These are phyloP conservation scores for Candida krabiensis DNA, from an alignment of 805 yeast genomes.

Conservation along the genomic window DNA sequence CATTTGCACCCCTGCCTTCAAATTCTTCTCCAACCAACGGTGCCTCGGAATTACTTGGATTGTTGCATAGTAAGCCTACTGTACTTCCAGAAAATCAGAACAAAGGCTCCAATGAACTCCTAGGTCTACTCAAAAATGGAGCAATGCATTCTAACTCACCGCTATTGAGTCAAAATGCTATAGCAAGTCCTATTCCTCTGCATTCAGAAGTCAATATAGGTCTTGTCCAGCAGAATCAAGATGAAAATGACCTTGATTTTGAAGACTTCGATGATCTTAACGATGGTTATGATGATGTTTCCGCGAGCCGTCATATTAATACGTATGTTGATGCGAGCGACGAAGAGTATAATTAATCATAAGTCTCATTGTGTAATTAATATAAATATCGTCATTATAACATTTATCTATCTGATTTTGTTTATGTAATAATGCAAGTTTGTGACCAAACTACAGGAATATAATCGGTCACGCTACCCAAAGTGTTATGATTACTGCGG, in stretches of 20 bases:
- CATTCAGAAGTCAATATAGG: slow-evolving; percentile 1
- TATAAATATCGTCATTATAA: too few species aligned
- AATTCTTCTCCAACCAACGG: background rate
- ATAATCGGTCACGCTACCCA: too few species aligned
- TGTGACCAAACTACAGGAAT: too few species aligned
- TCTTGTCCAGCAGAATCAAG: background rate
- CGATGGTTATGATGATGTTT: slow-evolving; percentile 20
- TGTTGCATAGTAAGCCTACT: background rate
- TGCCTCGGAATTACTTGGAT: background rate
- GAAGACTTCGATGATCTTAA: slow-evolving; percentile 26
- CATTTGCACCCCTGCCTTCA: slow-evolving; percentile 1
- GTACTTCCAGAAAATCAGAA: background rate
- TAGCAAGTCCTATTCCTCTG: background rate
- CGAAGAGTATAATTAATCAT: slow-evolving; percentile 12
- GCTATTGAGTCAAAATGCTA: background rate
- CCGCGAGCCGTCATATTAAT: slow-evolving; percentile 20
- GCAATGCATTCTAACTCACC: background rate
- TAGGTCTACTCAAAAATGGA: slow-evolving; percentile 3
- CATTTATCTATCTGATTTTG: too few species aligned
- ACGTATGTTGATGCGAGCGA: slow-evolving; percentile 21
- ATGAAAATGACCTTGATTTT: slow-evolving; percentile 13
- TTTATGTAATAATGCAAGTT: too few species aligned
- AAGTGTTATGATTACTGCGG: too few species aligned
- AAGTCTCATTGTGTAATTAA: too few species aligned
- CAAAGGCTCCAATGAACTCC: slow-evolving; percentile 5